Base-by-base conservation (phyloP, 768 basidiomycete species). In the Solioccasus polychromus region DNA sequence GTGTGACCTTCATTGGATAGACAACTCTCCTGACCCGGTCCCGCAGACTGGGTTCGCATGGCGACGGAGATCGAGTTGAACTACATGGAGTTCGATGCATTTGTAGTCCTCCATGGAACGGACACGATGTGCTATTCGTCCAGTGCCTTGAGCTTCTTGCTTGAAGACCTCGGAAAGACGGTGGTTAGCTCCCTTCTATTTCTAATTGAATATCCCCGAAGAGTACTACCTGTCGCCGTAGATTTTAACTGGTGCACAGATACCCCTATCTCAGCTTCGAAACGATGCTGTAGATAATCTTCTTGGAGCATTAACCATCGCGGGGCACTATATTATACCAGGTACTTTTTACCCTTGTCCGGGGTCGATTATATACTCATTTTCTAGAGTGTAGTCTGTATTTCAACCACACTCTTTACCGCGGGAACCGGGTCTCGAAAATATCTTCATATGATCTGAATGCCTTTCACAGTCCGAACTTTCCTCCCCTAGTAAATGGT, bases 211-310 rank as follows among this genome's bases (percentile, higher is more conserved):
- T 28, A 8, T 38, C 10, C 2, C 32, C 35, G n/a, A 8, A 36
- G n/a, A 14, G 11, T 11, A 15, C 20, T 28, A 40, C 19, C 32
- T 35, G 8, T n/a, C 29, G 29, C 43, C 42, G 10, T 40, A 92
- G 90, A 91, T 95, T 47, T 55, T 94, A 24, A 95, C 91, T 1
- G 94, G 93, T 11, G 92, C 93, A 0, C 94, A 96, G 69, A 95
- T 97, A 28, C 91, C 94, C 12, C 71, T 93, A 26, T 92, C 88
- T 2, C 87, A 92, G 59, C 71, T 94, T 36, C 79, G 92, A n/a
- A 96, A 94, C 55, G 93, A 97, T 62, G 92, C 92, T 8, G 83
- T 92, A 5, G 94, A 95, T 54, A 97, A 96, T 62, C 70, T 96
- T 9, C 81, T 96, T 62, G 92, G 91, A 8, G 88, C 91, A 3